Evolutionary conservation across 2,329 filamentous ascomycete species (phyloP).

Genomic region (Trichothecium roseum): DNA sequence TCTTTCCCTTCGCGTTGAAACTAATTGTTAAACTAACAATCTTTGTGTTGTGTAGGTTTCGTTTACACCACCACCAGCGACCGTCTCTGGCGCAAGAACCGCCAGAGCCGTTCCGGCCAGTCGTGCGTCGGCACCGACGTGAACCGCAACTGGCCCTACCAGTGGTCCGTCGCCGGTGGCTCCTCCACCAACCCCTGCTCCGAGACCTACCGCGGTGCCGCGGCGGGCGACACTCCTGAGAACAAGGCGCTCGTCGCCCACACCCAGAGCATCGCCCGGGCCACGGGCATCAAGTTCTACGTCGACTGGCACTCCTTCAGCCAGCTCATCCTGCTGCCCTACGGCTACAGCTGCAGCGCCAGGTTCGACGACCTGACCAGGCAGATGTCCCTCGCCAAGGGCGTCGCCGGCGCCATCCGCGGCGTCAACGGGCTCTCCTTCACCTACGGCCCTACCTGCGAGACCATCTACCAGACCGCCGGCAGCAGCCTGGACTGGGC

Average conservation of each 20-base stretch:
- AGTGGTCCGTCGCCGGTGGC: conserved; percentile 12
- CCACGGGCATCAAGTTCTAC: conserved; percentile 40
- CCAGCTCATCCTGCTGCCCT: conserved; percentile 31
- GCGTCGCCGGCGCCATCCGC: conserved; percentile 8
- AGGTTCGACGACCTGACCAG: conserved; percentile 22
- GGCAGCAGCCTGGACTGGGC: conserved; percentile 12
- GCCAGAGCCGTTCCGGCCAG: conserved; percentile 23
- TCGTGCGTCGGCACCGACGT: conserved; percentile 36
- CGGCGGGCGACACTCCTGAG: conserved; percentile 32
- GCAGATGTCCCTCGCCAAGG: conserved; percentile 21
- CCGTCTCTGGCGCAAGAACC: conserved; percentile 47
- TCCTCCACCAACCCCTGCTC: conserved; percentile 33
- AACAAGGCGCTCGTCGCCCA: conserved; percentile 24
- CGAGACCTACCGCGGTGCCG: conserved; percentile 29
- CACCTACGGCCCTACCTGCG: conserved; percentile 11
- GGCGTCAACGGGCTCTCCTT: conserved; percentile 9
- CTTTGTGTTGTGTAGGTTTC: conserved; percentile 41
- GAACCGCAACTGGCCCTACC: conserved; percentile 40
- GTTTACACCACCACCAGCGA: conserved; percentile 40
- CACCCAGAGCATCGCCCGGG: conserved; percentile 10
- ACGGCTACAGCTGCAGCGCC: conserved; percentile 29
- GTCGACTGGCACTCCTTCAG: conserved; percentile 51
- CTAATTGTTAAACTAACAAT: no score
- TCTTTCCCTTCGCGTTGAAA: no score
- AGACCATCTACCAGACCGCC: conserved; percentile 10